Percentiles rank a stretch among this genome's conserved stretches.
phyloP scores from a whole-genome alignment of 1,284 basidiomycete species.

The Golubevia pallescens region DNA sequence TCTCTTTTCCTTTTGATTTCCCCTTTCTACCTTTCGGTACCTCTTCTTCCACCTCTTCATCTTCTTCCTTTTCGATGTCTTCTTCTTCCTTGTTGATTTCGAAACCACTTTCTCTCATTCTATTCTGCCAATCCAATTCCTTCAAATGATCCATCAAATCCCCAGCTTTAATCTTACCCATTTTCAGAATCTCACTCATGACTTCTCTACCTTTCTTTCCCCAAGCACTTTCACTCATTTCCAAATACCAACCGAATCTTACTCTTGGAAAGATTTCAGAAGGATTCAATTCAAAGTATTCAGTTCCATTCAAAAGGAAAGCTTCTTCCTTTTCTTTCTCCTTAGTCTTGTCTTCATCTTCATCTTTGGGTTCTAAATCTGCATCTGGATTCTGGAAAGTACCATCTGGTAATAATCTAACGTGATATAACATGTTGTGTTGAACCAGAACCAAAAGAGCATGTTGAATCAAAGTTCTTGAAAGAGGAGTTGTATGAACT shows the following conservation, averaged over 20 bases:
- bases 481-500: slow-evolving; percentile 28
- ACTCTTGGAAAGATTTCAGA: slow-evolving; percentile 45
- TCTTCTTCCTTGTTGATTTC: slow-evolving; percentile 1
- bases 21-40: slow-evolving; percentile 15
- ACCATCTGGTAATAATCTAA: slow-evolving; percentile 4
- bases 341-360: background rate
- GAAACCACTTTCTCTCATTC: background rate
- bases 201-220: slow-evolving; percentile 22
- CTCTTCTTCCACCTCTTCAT: slow-evolving; percentile 9
- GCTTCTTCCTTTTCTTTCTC: background rate
- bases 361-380: no score
- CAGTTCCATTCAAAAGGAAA: slow-evolving; percentile 11
- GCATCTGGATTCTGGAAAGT: background rate
- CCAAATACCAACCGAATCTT: slow-evolving; percentile 53
- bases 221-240: slow-evolving; percentile 34
- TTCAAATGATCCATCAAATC: slow-evolving; percentile 33
- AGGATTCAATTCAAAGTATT: slow-evolving; percentile 58
- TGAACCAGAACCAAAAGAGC: slow-evolving; percentile 56
- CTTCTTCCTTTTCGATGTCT: background rate
- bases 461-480: slow-evolving; percentile 43
- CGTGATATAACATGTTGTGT: slow-evolving; percentile 58
- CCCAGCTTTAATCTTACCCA: slow-evolving; percentile 51
- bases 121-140: background rate
- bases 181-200: slow-evolving; percentile 33
- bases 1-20: slow-evolving; percentile 10